phyloP scores from a whole-genome alignment of 2,329 filamentous ascomycete genomes.

The Pezicula radicicola region DNA sequence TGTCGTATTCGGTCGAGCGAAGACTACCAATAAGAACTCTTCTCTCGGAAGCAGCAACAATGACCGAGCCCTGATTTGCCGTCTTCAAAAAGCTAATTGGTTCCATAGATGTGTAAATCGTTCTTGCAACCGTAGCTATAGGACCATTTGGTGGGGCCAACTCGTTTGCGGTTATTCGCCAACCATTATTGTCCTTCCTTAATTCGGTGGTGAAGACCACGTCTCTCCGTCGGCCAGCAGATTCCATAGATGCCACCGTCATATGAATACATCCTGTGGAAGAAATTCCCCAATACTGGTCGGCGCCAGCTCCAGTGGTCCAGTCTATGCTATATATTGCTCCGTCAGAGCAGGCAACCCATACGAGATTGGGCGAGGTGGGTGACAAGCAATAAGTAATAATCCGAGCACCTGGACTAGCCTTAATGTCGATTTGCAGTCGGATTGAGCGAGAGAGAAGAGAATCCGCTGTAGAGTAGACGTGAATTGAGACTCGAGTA shows the following conservation, averaged over 20 bases:
- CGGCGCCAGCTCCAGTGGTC: conserved; percentile 43
- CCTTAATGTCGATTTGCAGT: conserved; percentile 33
- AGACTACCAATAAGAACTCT: conserved; percentile 60
- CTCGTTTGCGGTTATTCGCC: conserved; percentile 30
- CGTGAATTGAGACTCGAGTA: conserved; percentile 71
- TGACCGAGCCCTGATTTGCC: conserved; percentile 51
- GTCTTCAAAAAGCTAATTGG: conserved; percentile 46
- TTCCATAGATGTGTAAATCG: conserved; percentile 37
- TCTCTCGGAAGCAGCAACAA: conserved; percentile 52
- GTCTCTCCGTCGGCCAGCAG: conserved; percentile 26
- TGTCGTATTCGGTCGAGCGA: conserved; percentile 26
- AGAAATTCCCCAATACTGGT: conserved; percentile 36
- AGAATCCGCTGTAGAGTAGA: conserved; percentile 80
- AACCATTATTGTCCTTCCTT: conserved; percentile 23
- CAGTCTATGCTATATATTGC: conserved; percentile 56
- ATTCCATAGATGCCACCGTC: conserved; percentile 31
- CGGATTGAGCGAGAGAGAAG: conserved; percentile 72
- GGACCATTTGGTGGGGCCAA: conserved; percentile 26
- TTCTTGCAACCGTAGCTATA: conserved; percentile 25
- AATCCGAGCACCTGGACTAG: conserved; percentile 24
- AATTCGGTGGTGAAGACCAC: conserved; percentile 31
- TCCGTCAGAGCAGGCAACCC: conserved; percentile 59
- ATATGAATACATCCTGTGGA: conserved; percentile 30
- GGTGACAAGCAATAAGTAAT: conserved; percentile 39
- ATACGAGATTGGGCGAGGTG: conserved; percentile 44